Evolutionary conservation across 768 basidiomycete genomes (phyloP).

Genomic region (Russula emetica): DNA sequence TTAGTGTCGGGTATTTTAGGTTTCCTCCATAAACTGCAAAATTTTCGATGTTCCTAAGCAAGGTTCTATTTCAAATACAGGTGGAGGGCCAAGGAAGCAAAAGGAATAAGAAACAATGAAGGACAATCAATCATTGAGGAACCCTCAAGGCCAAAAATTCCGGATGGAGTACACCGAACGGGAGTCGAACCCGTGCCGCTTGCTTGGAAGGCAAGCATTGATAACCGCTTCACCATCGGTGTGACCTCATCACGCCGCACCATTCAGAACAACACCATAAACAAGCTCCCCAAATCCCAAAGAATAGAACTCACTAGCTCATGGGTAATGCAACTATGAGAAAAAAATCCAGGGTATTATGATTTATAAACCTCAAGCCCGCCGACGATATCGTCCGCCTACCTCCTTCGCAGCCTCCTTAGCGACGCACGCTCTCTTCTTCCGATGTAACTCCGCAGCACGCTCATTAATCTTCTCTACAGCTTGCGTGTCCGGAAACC

Average conservation of each 20-base stretch:
- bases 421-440: conserved; percentile 57
- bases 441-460: conserved; percentile 67
- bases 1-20: too few species aligned
- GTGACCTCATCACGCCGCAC: neutral
- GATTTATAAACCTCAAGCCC: neutral
- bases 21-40: too few species aligned
- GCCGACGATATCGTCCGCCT: conserved; percentile 15
- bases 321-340: neutral
- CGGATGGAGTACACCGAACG: conserved; percentile 25
- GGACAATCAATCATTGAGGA: too few species aligned
- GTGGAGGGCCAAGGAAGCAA: too few species aligned
- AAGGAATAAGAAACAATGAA: too few species aligned
- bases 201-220: conserved; percentile 39
- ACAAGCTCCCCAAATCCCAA: neutral
- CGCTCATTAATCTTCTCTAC: conserved; percentile 66
- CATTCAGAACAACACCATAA: neutral
- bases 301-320: too few species aligned
- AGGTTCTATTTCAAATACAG: too few species aligned
- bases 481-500: conserved; percentile 84
- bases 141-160: neutral
- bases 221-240: conserved; percentile 34
- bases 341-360: neutral
- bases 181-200: conserved; percentile 35
- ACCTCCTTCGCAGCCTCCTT: conserved; percentile 49
- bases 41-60: too few species aligned